A percentile compares a stretch with the other conserved stretches of the same genome.
Evolutionary conservation across 768 basidiomycete species (phyloP).

Genomic region (Fistulinella prunicolor): DNA sequence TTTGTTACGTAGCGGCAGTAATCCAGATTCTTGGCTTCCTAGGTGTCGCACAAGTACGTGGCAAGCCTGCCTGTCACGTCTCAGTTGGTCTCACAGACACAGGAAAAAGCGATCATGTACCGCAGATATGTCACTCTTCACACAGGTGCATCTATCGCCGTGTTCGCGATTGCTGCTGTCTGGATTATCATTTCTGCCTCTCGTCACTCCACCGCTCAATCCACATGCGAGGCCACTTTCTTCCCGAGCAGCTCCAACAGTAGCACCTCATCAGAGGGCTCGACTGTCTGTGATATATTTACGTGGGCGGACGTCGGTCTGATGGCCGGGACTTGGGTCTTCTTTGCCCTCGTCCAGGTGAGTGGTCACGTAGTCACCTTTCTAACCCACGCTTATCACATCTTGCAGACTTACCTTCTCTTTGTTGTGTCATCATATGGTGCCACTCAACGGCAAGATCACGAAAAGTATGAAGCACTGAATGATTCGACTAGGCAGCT

Average conservation of each 20-base stretch:
- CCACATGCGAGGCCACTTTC: slow-evolving; percentile 59
- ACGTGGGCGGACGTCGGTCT: slow-evolving; percentile 90
- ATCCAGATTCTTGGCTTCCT: slow-evolving; percentile 83
- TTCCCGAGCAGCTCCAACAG: slow-evolving; percentile 41
- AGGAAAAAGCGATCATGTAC: slow-evolving; percentile 69
- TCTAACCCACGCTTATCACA: slow-evolving; percentile 2
- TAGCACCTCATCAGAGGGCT: slow-evolving; percentile 46
- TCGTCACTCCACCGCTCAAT: slow-evolving; percentile 68
- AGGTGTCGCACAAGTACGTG: slow-evolving; percentile 69
- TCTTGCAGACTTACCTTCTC: slow-evolving; percentile 47
- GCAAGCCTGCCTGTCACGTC: background rate
- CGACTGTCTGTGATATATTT: slow-evolving; percentile 83
- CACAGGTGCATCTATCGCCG: slow-evolving; percentile 47
- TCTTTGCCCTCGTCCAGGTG: slow-evolving; percentile 78
- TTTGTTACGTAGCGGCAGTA: slow-evolving; percentile 74
- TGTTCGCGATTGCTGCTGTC: slow-evolving; percentile 74
- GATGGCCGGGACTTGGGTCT: slow-evolving; percentile 85
- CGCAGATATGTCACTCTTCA: slow-evolving; percentile 71
- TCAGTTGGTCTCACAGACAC: slow-evolving; percentile 8
- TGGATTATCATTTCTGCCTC: slow-evolving; percentile 81
- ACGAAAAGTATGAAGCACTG: slow-evolving; percentile 73
- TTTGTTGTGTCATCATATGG: slow-evolving; percentile 62
- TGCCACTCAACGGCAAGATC: slow-evolving; percentile 70
- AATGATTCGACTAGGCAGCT: slow-evolving; percentile 56
- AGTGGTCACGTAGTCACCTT: slow-evolving; percentile 19